A percentile compares a stretch with the other conserved stretches of the same genome.
phyloP scores from a whole-genome alignment of 2,329 filamentous ascomycete species.

The Aureobasidium mangrovei region DNA sequence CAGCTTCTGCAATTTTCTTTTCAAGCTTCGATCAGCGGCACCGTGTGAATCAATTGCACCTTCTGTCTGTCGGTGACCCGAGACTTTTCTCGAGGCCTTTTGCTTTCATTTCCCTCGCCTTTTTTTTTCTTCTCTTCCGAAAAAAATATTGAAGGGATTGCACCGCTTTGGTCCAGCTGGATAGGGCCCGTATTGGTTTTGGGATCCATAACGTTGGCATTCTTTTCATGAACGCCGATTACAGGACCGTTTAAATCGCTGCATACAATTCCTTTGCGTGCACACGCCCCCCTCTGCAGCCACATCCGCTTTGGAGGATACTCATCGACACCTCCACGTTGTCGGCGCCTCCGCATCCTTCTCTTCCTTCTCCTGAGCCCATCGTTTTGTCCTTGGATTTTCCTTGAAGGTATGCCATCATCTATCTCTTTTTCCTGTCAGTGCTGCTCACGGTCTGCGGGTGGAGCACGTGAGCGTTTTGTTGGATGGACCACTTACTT shows the following conservation, averaged over 20 bases:
- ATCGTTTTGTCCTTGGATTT: neutral
- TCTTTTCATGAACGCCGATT: conserved; percentile 10
- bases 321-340: conserved; percentile 24
- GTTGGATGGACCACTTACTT: conserved; percentile 6
- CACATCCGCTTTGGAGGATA: conserved; percentile 66
- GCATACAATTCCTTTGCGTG: conserved; percentile 6
- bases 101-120: neutral
- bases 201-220: conserved; percentile 6
- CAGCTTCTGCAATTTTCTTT: conserved; percentile 11
- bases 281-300: conserved; percentile 63
- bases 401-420: conserved; percentile 9
- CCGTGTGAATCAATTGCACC: conserved; percentile 10
- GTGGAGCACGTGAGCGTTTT: conserved; percentile 8
- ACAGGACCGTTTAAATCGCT: conserved; percentile 6
- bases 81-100: conserved; percentile 6
- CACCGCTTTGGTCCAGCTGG: neutral
- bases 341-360: conserved; percentile 9
- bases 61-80: neutral
- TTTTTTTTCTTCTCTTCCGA: neutral
- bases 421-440: neutral
- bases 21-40: conserved; percentile 7
- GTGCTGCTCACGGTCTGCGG: neutral
- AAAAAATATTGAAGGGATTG: neutral
- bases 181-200: neutral
- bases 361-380: neutral